Conservation (phyloP, 192 early-diverging fungal species). For the Blastocladiella britannica region DNA sequence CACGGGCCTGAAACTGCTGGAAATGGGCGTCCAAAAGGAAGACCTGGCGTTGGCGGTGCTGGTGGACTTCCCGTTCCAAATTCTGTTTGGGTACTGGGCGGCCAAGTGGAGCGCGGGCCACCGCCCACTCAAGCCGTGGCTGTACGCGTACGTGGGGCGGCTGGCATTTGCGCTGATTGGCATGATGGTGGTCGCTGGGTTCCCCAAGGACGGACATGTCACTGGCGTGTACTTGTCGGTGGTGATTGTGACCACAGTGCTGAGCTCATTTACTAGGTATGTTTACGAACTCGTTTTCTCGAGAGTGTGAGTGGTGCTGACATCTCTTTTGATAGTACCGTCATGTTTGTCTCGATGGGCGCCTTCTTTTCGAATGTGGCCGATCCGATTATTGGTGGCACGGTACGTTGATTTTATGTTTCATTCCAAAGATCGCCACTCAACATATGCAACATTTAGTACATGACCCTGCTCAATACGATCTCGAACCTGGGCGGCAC, state of each 20-base stretch:
- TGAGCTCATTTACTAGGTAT: slow-evolving; percentile 61
- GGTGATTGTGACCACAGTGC: slow-evolving; percentile 54
- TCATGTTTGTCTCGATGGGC: slow-evolving; percentile 89
- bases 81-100: slow-evolving; percentile 93
- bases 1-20: slow-evolving; percentile 80
- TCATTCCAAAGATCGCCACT: too few species aligned
- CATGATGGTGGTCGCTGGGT: slow-evolving; percentile 63
- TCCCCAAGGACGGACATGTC: slow-evolving; percentile 42
- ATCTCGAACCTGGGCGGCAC: slow-evolving; percentile 93
- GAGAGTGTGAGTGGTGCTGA: not conserved
- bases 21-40: slow-evolving; percentile 85
- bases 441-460: not conserved
- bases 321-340: slow-evolving; percentile 33
- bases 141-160: slow-evolving; percentile 72
- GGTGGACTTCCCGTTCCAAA: slow-evolving; percentile 90
- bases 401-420: too few species aligned
- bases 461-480: slow-evolving; percentile 56
- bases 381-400: slow-evolving; percentile 84
- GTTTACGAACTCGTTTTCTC: not conserved
- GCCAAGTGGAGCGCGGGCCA: slow-evolving; percentile 82
- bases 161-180: slow-evolving; percentile 54
- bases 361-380: slow-evolving; percentile 88
- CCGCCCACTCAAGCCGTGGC: slow-evolving; percentile 75
- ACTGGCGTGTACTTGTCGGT: slow-evolving; percentile 50
- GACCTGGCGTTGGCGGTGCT: slow-evolving; percentile 79